Base-by-base conservation (phyloP, 805 yeast species). In the Starmerella ratchasimensis region DNA sequence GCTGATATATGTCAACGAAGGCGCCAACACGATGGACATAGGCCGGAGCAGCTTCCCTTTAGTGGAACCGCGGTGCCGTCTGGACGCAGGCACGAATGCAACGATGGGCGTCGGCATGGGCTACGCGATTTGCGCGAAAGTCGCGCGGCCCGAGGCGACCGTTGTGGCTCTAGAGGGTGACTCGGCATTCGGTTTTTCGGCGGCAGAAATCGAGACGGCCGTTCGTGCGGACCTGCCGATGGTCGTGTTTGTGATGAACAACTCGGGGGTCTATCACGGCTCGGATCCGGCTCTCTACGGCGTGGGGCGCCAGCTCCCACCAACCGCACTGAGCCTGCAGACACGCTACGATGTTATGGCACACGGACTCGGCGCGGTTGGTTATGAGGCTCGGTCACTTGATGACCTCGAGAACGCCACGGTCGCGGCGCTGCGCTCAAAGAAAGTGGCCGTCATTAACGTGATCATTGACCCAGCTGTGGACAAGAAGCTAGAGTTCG, bases 51-150 rank as follows among this genome's bases (percentile, higher is more conserved):
- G 77, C 0, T 76, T 77, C 51, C 70, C 72, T 4, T 61, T 74
- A 34, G 55, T 58, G 6, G 46, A 47, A 2, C 77, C 83, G 0
- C 65, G 67, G 41, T 67, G 62, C 16, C 56, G 81, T 27, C 55
- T 77, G 17, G 86, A 77, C 49, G 80, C 81, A 2, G 84, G 83
- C 4, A 76, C 83, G 0, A 74, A 73, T 56, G 82, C 81, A 1
- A 77, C 83, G 0, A 78, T 77, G 84, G 86, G 86, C 3, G 62
- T 76, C 23, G 86, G 83, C 0, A 39, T 76, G 14, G 81, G 82
- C 0, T 77, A 77, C 49, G 76, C 79, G 1, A 69, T 77, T 43
- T 74, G 80, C 0, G 69, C 80, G 3, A 73, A 71, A 45, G 56
- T 56, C 1, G 62, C 70, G 0, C 40, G 58, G 10, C 72, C 72